Base-by-base conservation (phyloP, 768 basidiomycete genomes). In the Rhodotorula graminis region DNA sequence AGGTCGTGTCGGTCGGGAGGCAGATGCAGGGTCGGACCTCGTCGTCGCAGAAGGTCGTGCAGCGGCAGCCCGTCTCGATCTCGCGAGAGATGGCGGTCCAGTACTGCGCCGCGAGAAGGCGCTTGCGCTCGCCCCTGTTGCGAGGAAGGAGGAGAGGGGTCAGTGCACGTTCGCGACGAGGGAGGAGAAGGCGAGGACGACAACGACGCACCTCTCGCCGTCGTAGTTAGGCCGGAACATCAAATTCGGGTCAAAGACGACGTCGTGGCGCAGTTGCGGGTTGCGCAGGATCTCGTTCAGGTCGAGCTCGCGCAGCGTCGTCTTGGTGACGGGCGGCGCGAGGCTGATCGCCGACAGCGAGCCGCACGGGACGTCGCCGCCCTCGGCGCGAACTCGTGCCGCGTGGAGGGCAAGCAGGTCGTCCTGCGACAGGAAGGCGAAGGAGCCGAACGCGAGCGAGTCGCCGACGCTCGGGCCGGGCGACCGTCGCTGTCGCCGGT, bases 251-350 rank as follows among this genome's bases (percentile, higher is more conserved):
- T 76, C 77, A 31, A 78, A 78, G 40, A 78, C 77, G 53, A 76
- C 65, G 53, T 78, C 77, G 66, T 78, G 77, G 47, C 93, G 90
- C 70, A 95, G 88, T 80, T 93, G 92, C 33, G 92, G 91, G 80
- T 93, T 93, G 61, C 90, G 87, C 68, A 95, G 84, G 77, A 95
- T 93, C 65, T 89, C 87, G 69, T 89, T 86, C 29, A 95, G 83
- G 80, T 96, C 92, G 63, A 96, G 84, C 79, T 93, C 91, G 78
- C 87, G 88, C 76, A 96, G 84, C 2, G 91, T 92, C 57, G 88
- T 86, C 52, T 90, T 85, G 78, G 91, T 93, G 80, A 95, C 90
- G 56, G 89, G 85, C 1, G 93, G 92, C 46, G 85, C 84, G 56
- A 86, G 82, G 49, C 89, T 83, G 14, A 90, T 21, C 8, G 60